Base-by-base conservation (phyloP, 2,329 filamentous ascomycete species). In the Aaosphaeria arxii region DNA sequence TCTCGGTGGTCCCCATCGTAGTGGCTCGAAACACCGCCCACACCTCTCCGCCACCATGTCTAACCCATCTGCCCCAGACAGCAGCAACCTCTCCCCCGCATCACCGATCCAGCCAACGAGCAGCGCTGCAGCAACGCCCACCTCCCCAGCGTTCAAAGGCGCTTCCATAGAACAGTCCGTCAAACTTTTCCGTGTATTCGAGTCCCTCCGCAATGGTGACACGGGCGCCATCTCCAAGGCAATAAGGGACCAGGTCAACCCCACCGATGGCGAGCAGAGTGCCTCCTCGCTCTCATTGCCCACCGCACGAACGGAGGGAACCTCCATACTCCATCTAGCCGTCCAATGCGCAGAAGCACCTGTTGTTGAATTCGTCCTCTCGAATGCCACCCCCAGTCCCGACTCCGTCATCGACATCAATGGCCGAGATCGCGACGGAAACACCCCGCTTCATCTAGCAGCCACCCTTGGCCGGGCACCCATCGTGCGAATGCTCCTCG, bases 361-460 rank as follows among this genome's bases (percentile, higher is more conserved):
- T 17, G 91, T 99, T 30, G 88, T 99, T 46, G 91, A 99, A 68
- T 96, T 92, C 63, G 87, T 97, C n/a, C 74, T 99, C 40, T 91
- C 90, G 1, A 78, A 79, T 45, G 77, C 74, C 13, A 71, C 67
- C 4, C 53, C 67, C 3, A 59, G 64, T 5, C 60, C 69, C 1
- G 81, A 89, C 52, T 83, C 87, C 30, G 79, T 72, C 39, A 77
- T 95, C 46, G 91, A 97, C 64, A 76, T 97, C 68, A 99, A 97
- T 70, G 86, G 88, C 38, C 85, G 88, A 52, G 94, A 99, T 72
- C 87, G 88, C 58, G 92, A 97, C 61, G 94, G 94, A 52, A 99
- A 97, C 69, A 96, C 91, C 1, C 86, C 94, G 24, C 80, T 99
- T 45, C 92, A 97, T 69, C 73, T 97, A 35, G 94, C 94, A 6